Evolutionary conservation across 2,329 filamentous ascomycete species (phyloP).

Genomic region (Saccharata proteae): DNA sequence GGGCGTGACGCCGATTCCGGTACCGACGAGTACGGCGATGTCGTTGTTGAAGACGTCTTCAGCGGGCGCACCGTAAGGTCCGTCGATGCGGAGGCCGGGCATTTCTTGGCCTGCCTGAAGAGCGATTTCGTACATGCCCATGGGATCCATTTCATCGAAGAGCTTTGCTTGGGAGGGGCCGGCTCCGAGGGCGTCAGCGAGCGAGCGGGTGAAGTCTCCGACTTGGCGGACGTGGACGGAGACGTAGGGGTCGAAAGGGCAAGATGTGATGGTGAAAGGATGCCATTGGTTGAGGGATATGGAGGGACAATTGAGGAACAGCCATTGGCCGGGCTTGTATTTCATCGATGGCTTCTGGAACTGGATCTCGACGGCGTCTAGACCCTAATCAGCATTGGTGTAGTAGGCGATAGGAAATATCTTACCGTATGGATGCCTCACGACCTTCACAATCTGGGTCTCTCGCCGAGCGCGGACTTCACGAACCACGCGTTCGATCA

Average conservation of each 20-base stretch:
- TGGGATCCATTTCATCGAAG: slow-evolving; percentile 80
- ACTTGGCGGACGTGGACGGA: slow-evolving; percentile 93
- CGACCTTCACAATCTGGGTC: slow-evolving; percentile 85
- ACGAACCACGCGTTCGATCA: slow-evolving; percentile 79
- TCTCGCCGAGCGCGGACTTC: slow-evolving; percentile 74
- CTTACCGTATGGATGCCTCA: slow-evolving; percentile 87
- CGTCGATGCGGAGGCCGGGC: slow-evolving; percentile 81
- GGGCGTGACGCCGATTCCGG: slow-evolving; percentile 76
- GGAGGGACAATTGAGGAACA: slow-evolving; percentile 86
- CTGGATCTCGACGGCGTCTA: slow-evolving; percentile 92
- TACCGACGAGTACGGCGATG: slow-evolving; percentile 74
- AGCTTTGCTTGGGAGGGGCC: slow-evolving; percentile 78
- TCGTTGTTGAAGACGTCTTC: slow-evolving; percentile 96
- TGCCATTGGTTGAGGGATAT: slow-evolving; percentile 92
- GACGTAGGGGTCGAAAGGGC: slow-evolving; percentile 88
- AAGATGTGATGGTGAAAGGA: slow-evolving; percentile 94
- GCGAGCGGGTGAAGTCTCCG: slow-evolving; percentile 84
- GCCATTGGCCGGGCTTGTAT: slow-evolving; percentile 97
- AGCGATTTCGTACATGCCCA: slow-evolving; percentile 96
- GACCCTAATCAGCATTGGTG: neutral
- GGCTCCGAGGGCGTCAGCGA: slow-evolving; percentile 92
- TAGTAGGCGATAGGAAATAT: slow-evolving; percentile 5
- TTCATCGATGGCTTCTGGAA: slow-evolving; percentile 93
- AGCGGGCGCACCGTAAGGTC: slow-evolving; percentile 89
- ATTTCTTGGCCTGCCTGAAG: slow-evolving; percentile 87